These are phyloP conservation scores for Taiwanofungus camphoratus DNA, from an alignment of 1,284 basidiomycete species.

Conservation along the genomic window DNA sequence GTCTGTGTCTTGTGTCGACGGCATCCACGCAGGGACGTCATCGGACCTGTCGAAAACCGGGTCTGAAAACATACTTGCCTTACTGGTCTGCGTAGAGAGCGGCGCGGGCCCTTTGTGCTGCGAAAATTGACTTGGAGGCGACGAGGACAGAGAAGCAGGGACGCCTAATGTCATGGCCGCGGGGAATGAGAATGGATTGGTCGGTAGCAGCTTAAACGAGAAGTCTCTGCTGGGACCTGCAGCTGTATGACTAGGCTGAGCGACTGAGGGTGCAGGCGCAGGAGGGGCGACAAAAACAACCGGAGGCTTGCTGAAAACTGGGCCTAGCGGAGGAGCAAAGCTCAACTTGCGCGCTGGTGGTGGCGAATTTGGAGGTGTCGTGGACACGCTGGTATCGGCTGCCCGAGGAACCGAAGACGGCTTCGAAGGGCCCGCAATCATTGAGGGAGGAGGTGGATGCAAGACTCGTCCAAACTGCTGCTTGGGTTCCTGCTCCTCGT, in stretches of 20 bases:
- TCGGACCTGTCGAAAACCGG: constrained; percentile 42
- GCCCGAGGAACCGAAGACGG: constrained; percentile 1
- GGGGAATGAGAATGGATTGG: constrained; percentile 36
- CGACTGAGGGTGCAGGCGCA: constrained; percentile 14
- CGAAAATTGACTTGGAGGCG: constrained; percentile 21
- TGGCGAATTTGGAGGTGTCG: constrained; percentile 57
- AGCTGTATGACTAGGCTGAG: constrained; percentile 2
- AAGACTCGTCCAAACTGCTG: background rate
- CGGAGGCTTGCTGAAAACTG: constrained; percentile 55
- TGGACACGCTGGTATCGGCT: constrained; percentile 36
- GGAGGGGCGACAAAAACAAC: constrained; percentile 46
- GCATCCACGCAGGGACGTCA: constrained; percentile 46
- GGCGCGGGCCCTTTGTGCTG: constrained; percentile 27
- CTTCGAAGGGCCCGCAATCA: background rate
- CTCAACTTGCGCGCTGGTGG: constrained; percentile 28
- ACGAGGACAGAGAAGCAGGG: constrained; percentile 28
- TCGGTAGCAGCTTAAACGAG: constrained; percentile 27
- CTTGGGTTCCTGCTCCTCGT: constrained; percentile 7
- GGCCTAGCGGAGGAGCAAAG: constrained; percentile 33
- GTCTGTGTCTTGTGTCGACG: constrained; percentile 55
- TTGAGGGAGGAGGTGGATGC: background rate
- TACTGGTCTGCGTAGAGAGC: constrained; percentile 46
- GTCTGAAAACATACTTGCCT: constrained; percentile 46
- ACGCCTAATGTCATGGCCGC: constrained; percentile 41
- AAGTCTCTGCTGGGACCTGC: constrained; percentile 17